Evolutionary conservation across 148 eudicot species (phyloP).

Genomic region (Cornus controversa): DNA sequence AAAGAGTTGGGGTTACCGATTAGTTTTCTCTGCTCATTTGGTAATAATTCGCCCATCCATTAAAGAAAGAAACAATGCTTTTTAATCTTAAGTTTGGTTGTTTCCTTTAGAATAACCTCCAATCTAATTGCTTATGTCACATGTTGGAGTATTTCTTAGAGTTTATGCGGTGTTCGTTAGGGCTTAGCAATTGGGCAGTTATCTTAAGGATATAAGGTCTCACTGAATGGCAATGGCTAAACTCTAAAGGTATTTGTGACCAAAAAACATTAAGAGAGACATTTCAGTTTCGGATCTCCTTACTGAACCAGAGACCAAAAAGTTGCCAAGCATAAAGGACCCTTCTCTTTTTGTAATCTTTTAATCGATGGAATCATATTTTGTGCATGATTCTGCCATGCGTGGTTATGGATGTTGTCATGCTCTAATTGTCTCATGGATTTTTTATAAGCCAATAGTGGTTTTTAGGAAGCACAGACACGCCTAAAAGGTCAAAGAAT

Average conservation of each 20-base stretch:
- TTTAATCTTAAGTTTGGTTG: background rate
- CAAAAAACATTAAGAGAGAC: background rate
- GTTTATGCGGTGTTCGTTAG: slow-evolving; percentile 78
- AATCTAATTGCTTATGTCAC: slow-evolving; percentile 18
- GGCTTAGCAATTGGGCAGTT: slow-evolving; percentile 68
- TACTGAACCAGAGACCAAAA: background rate
- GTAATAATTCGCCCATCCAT: slow-evolving; percentile 32
- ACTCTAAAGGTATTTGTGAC: background rate
- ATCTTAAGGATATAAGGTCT: slow-evolving; percentile 72
- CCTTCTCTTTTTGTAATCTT: background rate
- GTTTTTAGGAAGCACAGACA: too few species aligned
- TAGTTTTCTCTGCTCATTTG: slow-evolving; percentile 86
- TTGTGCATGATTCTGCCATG: background rate
- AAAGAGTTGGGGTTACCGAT: slow-evolving; percentile 87
- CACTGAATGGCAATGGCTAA: slow-evolving; percentile 8
- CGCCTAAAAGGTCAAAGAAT: too few species aligned
- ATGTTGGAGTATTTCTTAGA: slow-evolving; percentile 72
- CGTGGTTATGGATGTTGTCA: background rate
- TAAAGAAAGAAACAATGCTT: background rate
- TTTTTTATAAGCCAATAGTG: slow-evolving; percentile 3
- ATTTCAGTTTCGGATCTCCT: background rate
- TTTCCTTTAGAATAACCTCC: background rate
- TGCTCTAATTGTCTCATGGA: background rate
- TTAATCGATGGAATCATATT: background rate
- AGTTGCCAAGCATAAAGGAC: background rate